phyloP scores from a whole-genome alignment of 306 rosid species.

The Medicago lupulina region DNA sequence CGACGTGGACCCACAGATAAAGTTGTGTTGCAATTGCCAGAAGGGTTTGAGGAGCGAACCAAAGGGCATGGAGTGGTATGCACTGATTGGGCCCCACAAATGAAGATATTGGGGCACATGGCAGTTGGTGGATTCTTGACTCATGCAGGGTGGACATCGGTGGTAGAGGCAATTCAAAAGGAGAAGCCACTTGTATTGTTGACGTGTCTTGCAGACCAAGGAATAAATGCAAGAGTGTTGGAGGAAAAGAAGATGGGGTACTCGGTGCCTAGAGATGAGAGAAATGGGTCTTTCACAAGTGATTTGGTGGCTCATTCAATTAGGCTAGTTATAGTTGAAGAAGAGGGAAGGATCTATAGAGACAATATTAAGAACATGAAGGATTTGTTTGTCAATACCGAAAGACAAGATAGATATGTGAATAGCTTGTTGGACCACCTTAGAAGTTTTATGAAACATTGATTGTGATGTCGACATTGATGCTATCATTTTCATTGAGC shows the following conservation, averaged over 20 bases:
- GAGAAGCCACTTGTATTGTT: constrained; percentile 41
- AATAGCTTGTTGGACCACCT: constrained; percentile 33
- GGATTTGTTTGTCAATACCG: constrained; percentile 27
- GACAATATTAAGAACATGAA: constrained; percentile 47
- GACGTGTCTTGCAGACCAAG: constrained; percentile 39
- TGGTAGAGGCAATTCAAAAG: constrained; percentile 43
- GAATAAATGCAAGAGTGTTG: constrained; percentile 44
- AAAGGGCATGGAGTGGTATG: constrained; percentile 51
- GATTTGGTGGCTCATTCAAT: constrained; percentile 46
- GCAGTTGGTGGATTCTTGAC: constrained; percentile 54
- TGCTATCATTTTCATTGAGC: not conserved
- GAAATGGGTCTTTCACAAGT: constrained; percentile 46
- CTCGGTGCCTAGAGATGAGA: constrained; percentile 42
- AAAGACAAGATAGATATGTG: constrained; percentile 23
- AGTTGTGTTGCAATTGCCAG: constrained; percentile 39
- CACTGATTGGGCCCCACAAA: constrained; percentile 50
- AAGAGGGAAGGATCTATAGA: constrained; percentile 45
- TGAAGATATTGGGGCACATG: constrained; percentile 48
- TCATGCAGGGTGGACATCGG: constrained; percentile 60
- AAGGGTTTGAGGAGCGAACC: constrained; percentile 58
- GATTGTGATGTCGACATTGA: not conserved
- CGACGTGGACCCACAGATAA: constrained; percentile 16
- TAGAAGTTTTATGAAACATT: not conserved
- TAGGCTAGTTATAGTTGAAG: constrained; percentile 41
- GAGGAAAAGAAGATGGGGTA: constrained; percentile 52